Conservation (phyloP, 305 asterid species). For the Ruellia speciosa region DNA sequence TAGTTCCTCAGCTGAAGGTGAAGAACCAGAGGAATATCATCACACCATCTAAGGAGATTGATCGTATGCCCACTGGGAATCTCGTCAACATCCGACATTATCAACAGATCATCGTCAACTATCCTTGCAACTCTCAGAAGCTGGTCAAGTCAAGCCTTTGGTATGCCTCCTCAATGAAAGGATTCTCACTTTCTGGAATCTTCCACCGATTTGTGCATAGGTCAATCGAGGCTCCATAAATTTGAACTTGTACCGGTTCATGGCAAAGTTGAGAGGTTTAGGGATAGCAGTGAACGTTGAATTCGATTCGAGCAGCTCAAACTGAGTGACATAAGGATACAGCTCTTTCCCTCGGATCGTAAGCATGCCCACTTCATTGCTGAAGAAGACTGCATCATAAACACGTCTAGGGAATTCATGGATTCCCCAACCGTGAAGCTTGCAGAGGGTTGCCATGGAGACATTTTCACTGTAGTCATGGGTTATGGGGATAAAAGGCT, state of each 20-base stretch:
- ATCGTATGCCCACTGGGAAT: slow-evolving; percentile 50
- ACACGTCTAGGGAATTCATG: slow-evolving; percentile 56
- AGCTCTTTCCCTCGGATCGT: slow-evolving; percentile 55
- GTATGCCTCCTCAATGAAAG: slow-evolving; percentile 53
- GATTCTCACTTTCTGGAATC: slow-evolving; percentile 48
- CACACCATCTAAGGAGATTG: slow-evolving; percentile 57
- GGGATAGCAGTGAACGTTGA: slow-evolving; percentile 55
- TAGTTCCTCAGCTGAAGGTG: slow-evolving; percentile 51
- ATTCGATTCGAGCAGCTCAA: slow-evolving; percentile 51
- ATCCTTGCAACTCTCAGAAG: slow-evolving; percentile 62
- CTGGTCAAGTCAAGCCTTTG: slow-evolving; percentile 49
- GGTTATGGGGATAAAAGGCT: slow-evolving; percentile 41
- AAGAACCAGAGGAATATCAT: slow-evolving; percentile 42
- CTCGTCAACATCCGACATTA: slow-evolving; percentile 58
- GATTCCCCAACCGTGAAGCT: slow-evolving; percentile 49
- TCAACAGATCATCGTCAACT: slow-evolving; percentile 50
- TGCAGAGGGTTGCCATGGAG: slow-evolving; percentile 40
- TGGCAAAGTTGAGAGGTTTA: slow-evolving; percentile 42
- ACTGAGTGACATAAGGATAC: slow-evolving; percentile 40
- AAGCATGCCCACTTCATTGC: slow-evolving; percentile 58
- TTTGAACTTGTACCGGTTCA: slow-evolving; percentile 33
- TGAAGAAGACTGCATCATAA: slow-evolving; percentile 54
- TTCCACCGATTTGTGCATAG: slow-evolving; percentile 43
- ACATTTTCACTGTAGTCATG: slow-evolving; percentile 45
- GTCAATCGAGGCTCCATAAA: slow-evolving; percentile 47